A percentile compares a stretch with the other conserved stretches of the same genome.
Evolutionary conservation across 768 basidiomycete species (phyloP).

Genomic region (Mrakia blollopis): DNA sequence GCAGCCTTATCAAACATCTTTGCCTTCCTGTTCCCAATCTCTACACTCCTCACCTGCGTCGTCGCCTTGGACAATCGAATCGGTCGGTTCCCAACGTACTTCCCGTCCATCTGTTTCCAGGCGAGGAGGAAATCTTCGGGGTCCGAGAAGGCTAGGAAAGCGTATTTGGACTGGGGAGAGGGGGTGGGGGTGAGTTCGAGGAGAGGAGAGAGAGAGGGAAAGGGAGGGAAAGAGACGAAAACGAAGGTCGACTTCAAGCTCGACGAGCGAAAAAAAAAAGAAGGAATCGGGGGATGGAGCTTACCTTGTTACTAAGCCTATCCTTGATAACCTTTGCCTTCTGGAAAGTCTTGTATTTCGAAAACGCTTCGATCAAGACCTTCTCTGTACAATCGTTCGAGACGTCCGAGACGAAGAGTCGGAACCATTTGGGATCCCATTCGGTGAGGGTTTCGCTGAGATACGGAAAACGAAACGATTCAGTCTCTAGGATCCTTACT

Average conservation of each 20-base stretch:
- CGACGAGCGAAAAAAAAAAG: too few relatives aligned
- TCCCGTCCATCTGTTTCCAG: conserved; percentile 99
- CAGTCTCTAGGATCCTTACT: too few relatives aligned
- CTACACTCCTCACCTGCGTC: conserved; percentile 75
- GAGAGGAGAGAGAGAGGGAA: not conserved
- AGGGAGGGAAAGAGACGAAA: not conserved
- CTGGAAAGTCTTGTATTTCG: conserved; percentile 84
- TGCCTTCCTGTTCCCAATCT: conserved; percentile 81
- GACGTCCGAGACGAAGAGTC: conserved; percentile 93
- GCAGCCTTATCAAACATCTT: conserved; percentile 33
- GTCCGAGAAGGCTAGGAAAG: conserved; percentile 95
- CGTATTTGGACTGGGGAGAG: conserved; percentile 75
- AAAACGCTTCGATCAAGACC: conserved; percentile 85
- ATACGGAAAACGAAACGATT: not conserved
- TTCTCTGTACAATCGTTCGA: conserved; percentile 98
- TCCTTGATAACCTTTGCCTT: conserved; percentile 95
- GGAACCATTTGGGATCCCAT: conserved; percentile 98
- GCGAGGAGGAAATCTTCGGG: conserved; percentile 97
- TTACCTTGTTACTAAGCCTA: conserved; percentile 83
- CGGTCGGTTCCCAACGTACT: conserved; percentile 98
- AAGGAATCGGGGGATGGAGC: conserved; percentile 32
- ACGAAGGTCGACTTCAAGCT: too few relatives aligned
- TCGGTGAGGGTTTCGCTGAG: conserved; percentile 74
- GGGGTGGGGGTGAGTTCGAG: not conserved
- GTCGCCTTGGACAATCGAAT: conserved; percentile 94